A percentile compares a stretch with the other conserved stretches of the same genome.
Conservation (phyloP, 352 stramenopile species). For the Phytophthora lateralis region DNA sequence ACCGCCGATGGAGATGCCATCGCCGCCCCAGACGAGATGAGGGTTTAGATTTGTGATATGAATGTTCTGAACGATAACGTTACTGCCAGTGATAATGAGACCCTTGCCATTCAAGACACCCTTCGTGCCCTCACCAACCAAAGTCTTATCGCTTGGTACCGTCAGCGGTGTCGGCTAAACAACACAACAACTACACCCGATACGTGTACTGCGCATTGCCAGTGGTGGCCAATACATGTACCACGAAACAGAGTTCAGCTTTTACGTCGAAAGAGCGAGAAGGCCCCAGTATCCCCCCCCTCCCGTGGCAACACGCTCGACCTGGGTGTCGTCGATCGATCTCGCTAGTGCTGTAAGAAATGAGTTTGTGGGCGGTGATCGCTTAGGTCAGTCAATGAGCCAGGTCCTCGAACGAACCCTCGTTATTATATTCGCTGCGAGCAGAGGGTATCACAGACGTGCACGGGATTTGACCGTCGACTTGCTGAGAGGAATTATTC, state of each 20-base stretch:
- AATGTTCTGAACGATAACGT: conserved; percentile 46
- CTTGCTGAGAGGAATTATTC: too few relatives aligned
- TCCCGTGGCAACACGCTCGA: too few relatives aligned
- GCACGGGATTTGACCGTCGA: not conserved
- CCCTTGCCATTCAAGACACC: conserved; percentile 40
- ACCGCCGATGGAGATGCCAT: conserved; percentile 29
- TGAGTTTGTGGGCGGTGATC: not conserved
- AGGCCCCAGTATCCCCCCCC: too few relatives aligned
- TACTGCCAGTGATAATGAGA: conserved; percentile 26
- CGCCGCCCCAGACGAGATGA: conserved; percentile 29
- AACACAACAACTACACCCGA: too few relatives aligned
- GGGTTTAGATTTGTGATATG: conserved; percentile 46
- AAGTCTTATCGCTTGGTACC: conserved; percentile 30
- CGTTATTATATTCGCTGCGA: not conserved
- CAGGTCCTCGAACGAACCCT: not conserved
- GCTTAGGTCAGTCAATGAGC: not conserved
- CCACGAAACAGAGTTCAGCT: too few relatives aligned
- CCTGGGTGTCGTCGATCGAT: not conserved
- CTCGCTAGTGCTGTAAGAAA: not conserved
- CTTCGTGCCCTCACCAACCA: conserved; percentile 29
- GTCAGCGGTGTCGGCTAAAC: conserved; percentile 4
- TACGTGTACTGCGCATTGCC: too few relatives aligned
- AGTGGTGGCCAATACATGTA: too few relatives aligned
- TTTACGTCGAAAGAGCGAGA: too few relatives aligned
- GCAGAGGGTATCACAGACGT: not conserved